phyloP scores from a whole-genome alignment of 768 basidiomycete species.

The Asterophora lycoperdoides region DNA sequence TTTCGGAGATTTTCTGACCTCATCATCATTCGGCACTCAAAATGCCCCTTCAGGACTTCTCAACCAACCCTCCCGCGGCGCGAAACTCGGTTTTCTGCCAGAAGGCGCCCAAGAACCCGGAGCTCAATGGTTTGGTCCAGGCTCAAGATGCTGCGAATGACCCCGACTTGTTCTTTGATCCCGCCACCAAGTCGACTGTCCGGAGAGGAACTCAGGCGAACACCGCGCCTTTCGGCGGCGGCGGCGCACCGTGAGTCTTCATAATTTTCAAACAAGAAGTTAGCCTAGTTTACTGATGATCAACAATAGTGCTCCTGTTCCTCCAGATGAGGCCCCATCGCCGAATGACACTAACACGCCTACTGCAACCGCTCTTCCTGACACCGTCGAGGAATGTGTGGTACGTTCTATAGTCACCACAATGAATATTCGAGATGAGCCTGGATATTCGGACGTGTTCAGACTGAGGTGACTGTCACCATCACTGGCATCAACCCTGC shows the following conservation, averaged over 20 bases:
- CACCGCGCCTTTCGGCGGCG: constrained; percentile 41
- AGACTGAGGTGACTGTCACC: constrained; percentile 34
- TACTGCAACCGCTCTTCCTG: constrained; percentile 11
- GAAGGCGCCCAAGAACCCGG: constrained; percentile 44
- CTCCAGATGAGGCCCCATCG: background rate
- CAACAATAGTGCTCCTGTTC: background rate
- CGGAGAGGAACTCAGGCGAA: constrained; percentile 44
- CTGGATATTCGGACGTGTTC: background rate
- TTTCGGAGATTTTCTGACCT: background rate
- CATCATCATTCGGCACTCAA: background rate
- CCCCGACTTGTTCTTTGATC: constrained; percentile 49
- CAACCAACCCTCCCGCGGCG: constrained; percentile 42
- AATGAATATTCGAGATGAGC: no score
- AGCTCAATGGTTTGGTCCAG: constrained; percentile 47
- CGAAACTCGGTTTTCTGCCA: constrained; percentile 59
- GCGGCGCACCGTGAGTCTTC: constrained; percentile 17
- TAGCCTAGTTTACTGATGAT: background rate
- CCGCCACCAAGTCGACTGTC: constrained; percentile 36
- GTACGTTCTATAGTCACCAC: constrained; percentile 1
- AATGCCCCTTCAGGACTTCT: constrained; percentile 41
- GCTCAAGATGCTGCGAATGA: constrained; percentile 51
- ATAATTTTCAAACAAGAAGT: background rate
- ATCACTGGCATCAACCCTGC: constrained; percentile 27
- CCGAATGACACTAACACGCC: constrained; percentile 2
- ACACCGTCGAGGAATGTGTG: constrained; percentile 10